These are phyloP conservation scores for Neofusicoccum kwambonambiense DNA, from an alignment of 2,329 filamentous ascomycete species.

Conservation along the genomic window DNA sequence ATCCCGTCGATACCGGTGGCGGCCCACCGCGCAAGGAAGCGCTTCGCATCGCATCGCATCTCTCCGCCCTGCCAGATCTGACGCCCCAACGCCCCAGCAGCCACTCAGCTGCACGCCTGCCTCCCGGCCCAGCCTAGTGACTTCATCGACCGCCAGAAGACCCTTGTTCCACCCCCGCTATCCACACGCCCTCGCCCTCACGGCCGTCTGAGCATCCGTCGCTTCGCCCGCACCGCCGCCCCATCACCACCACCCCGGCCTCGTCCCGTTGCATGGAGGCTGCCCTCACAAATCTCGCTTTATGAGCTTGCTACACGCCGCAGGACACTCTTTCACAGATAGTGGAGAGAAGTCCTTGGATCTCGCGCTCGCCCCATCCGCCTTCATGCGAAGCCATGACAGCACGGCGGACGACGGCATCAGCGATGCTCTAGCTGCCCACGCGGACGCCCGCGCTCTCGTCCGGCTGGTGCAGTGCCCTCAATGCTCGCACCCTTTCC, in stretches of 20 bases:
- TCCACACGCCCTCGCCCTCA: not conserved
- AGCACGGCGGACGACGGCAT: constrained; percentile 32
- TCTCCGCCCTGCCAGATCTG: constrained; percentile 3
- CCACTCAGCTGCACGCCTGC: not conserved
- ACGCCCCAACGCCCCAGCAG: not conserved
- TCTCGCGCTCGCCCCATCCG: constrained; percentile 27
- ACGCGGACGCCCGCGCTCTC: constrained; percentile 60
- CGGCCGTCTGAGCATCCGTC: not conserved
- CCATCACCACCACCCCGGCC: not conserved
- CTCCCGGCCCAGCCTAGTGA: constrained; percentile 1
- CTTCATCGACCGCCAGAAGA: not conserved
- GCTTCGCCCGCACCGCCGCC: not conserved
- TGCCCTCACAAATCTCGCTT: constrained; percentile 21
- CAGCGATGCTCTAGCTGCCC: constrained; percentile 45
- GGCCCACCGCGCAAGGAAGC: not conserved
- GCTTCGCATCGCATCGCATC: not conserved
- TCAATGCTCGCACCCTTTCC: constrained; percentile 67
- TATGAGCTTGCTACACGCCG: constrained; percentile 37
- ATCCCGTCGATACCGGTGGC: not conserved
- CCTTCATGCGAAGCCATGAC: constrained; percentile 46
- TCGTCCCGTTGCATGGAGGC: constrained; percentile 10
- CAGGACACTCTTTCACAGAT: constrained; percentile 33
- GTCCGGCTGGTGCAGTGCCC: constrained; percentile 77
- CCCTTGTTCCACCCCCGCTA: constrained; percentile 6
- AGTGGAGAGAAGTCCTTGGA: constrained; percentile 34